Base-by-base conservation (phyloP, 169 alveolate species). In the Eimeria necatrix region DNA sequence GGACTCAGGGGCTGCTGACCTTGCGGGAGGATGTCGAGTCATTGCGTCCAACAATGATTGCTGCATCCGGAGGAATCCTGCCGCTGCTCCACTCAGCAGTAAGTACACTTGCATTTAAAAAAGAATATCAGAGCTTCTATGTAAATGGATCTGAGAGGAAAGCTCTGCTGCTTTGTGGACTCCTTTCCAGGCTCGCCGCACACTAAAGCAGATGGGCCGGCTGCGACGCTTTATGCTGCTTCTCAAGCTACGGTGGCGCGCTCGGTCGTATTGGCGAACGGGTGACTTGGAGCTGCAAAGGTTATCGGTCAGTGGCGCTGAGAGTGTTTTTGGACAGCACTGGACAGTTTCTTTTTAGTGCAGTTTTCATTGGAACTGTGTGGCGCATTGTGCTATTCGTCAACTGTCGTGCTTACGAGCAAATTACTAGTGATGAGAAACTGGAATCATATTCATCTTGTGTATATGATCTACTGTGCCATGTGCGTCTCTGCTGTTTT, bases 211-310 rank as follows among this genome's bases (percentile, higher is more conserved):
- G 20, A 12, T 84, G 91, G 91, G 91, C 41, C 60, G 91, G 41
- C 60, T 84, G 91, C 73, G 91, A 4, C 91, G 91, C n/a, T 84
- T 84, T 56, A 56, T 60, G 61, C 46, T 41, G 10, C 20, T 84
- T 52, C 91, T 84, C 16, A 84, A 84, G 46, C 51, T 84, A 41
- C 68, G 78, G 53, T 84, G 76, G 91, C 53, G 91, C 46, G 91
- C 91, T 32, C 91, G 91, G 16, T 6, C 49, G 59, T 84, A 84
- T 41, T 84, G 91, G 91, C 91, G 70, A 56, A 84, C 91, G 78
- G 91, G 91, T 3, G 91, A 84, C 48, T 41, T 84, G 46, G 91
- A 84, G 10, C 78, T 84, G 6, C 60, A 56, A 18, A 59, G 61
- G 78, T 46, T 9, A 20, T 52, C 61, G 91, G 91, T 60, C 16